phyloP scores from a whole-genome alignment of 768 basidiomycete species.

The Lactarius akahatsu region DNA sequence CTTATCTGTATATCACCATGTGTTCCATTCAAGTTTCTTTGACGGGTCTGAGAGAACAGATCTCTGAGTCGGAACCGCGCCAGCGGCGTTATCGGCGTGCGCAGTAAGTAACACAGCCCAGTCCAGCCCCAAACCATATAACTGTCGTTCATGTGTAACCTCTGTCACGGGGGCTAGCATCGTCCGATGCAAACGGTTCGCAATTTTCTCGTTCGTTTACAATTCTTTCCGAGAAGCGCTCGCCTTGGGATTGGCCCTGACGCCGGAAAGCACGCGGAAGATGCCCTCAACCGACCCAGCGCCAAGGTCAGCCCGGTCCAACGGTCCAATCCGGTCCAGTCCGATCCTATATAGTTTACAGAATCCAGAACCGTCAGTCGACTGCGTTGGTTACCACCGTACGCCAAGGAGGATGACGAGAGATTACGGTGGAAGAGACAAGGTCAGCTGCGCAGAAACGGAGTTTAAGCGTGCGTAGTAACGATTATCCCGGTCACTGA shows the following conservation, averaged over 20 bases:
- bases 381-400: not conserved
- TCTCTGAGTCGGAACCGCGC: not conserved
- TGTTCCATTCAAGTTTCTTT: not conserved
- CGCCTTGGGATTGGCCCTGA: not conserved
- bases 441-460: not conserved
- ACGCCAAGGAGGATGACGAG: not conserved
- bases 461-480: not conserved
- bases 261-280: not conserved
- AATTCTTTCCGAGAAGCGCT: not conserved
- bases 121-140: not conserved
- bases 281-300: not conserved
- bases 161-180: not conserved
- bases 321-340: not conserved
- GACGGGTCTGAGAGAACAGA: not conserved
- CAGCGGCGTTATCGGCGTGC: not conserved
- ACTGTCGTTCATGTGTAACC: not conserved
- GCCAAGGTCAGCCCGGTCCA: not conserved
- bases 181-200: not conserved
- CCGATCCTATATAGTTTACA: not conserved
- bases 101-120: not conserved
- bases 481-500: not conserved
- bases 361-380: not conserved
- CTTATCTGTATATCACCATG: not conserved
- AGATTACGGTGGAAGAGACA: not conserved
- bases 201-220: not conserved